Evolutionary conservation across 139 green algal species (phyloP).

Genomic region (Coccomyxa sp.): DNA sequence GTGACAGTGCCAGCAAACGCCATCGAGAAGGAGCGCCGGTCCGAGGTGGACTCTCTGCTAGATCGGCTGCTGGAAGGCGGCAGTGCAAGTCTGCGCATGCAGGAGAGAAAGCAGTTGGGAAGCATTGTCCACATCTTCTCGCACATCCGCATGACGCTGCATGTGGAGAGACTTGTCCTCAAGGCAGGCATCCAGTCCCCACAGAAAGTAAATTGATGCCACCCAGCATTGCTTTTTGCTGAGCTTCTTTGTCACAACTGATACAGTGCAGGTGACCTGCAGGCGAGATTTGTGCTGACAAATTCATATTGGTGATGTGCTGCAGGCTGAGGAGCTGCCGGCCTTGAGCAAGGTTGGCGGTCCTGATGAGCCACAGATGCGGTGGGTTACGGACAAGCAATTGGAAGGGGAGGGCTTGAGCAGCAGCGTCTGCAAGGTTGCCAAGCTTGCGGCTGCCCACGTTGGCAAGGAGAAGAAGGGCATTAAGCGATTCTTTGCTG

Average conservation of each 20-base stretch:
- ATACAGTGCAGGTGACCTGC: no score
- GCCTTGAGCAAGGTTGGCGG: no score
- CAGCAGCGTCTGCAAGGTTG: slow-evolving; percentile 53
- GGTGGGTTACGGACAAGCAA: slow-evolving; percentile 34
- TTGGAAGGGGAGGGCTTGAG: slow-evolving; percentile 30
- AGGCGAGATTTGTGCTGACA: neutral
- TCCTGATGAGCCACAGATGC: neutral
- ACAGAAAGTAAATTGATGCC: no score
- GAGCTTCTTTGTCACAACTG: no score
- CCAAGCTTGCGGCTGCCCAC: neutral
- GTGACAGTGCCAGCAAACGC: neutral
- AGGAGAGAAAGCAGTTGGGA: slow-evolving; percentile 29
- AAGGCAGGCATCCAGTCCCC: slow-evolving; percentile 5
- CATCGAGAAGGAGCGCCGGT: neutral
- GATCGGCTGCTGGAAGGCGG: neutral
- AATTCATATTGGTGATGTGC: neutral
- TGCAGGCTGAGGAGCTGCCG: neutral
- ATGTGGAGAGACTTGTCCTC: slow-evolving; percentile 45
- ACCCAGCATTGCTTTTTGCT: no score
- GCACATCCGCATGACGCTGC: slow-evolving; percentile 62
- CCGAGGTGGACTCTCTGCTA: neutral
- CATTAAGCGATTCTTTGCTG: slow-evolving; percentile 9
- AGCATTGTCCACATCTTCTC: slow-evolving; percentile 56
- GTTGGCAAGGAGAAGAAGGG: neutral
- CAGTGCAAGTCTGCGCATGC: neutral